phyloP scores from a whole-genome alignment of 352 stramenopile species.

The Blastocystis sp. region DNA sequence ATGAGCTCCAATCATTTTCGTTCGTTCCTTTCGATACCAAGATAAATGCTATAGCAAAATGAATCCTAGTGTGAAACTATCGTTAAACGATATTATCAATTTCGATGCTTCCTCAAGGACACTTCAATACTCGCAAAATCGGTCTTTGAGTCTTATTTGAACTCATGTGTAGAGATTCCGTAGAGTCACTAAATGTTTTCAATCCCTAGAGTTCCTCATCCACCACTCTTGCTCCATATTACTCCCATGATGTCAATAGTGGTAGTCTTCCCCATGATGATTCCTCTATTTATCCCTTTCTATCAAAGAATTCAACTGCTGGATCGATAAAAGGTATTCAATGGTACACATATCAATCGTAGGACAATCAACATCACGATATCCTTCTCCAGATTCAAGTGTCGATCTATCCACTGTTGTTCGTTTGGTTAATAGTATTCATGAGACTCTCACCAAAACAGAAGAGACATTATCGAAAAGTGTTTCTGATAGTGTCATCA shows the following conservation, averaged over 20 bases:
- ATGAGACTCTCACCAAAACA: neutral
- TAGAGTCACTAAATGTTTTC: neutral
- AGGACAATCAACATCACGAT: neutral
- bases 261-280: neutral
- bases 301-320: neutral
- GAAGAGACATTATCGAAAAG: neutral
- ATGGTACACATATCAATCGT: neutral
- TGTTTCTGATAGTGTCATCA: neutral
- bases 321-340: neutral
- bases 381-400: neutral
- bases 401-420: neutral
- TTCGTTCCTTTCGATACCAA: neutral
- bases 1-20: slow-evolving; percentile 14
- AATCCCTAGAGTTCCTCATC: slow-evolving; percentile 11
- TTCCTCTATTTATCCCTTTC: neutral
- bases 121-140: slow-evolving; percentile 16
- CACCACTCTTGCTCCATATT: neutral
- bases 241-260: neutral
- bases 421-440: neutral
- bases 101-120: neutral
- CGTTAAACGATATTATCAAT: slow-evolving; percentile 50
- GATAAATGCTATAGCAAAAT: neutral
- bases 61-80: slow-evolving; percentile 1
- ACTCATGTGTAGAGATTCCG: slow-evolving; percentile 15
- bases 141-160: neutral